Evolutionary conservation across 1,139 yeast species (phyloP).

Genomic region (Geotrichum siamense): DNA sequence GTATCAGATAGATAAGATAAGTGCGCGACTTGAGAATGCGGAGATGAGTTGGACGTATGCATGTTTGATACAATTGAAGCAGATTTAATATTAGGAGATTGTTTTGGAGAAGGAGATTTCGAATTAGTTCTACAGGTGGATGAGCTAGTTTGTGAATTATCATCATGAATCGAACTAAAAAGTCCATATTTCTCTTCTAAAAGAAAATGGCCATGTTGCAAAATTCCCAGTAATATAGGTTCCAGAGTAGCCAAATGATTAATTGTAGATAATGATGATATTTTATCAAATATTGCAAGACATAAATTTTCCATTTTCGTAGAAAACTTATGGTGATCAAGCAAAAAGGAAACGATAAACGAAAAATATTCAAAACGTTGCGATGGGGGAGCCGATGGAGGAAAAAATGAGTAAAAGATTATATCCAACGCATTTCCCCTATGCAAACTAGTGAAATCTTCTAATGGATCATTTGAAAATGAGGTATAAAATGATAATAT

Average conservation of each 20-base stretch:
- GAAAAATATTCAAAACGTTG: conserved; percentile 32
- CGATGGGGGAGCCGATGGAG: conserved; percentile 23
- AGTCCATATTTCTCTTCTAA: too few relatives aligned
- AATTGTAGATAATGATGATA: conserved; percentile 21
- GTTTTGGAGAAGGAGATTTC: conserved; percentile 1
- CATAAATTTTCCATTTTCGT: conserved; percentile 22
- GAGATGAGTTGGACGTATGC: conserved; percentile 2
- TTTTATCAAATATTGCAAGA: conserved; percentile 21
- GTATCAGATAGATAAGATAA: conserved; percentile 14
- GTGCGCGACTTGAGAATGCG: conserved; percentile 1
- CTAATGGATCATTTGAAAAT: conserved; percentile 24
- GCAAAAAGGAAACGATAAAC: conserved; percentile 24
- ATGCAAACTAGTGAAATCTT: conserved; percentile 26
- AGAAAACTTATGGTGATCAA: conserved; percentile 22
- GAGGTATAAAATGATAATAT: conserved; percentile 23
- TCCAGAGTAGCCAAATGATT: conserved; percentile 25
- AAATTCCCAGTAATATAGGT: conserved; percentile 21
- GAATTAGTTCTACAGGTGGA: not conserved
- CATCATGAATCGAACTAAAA: too few relatives aligned
- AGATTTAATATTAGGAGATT: conserved; percentile 1
- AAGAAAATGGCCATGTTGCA: conserved; percentile 28
- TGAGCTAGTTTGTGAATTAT: too few relatives aligned
- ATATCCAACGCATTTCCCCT: conserved; percentile 31
- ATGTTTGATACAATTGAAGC: conserved; percentile 19
- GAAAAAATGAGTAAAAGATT: conserved; percentile 30